Base-by-base conservation (phyloP, 2,329 filamentous ascomycete species). In the Aspergillus pseudoviridinutans region DNA sequence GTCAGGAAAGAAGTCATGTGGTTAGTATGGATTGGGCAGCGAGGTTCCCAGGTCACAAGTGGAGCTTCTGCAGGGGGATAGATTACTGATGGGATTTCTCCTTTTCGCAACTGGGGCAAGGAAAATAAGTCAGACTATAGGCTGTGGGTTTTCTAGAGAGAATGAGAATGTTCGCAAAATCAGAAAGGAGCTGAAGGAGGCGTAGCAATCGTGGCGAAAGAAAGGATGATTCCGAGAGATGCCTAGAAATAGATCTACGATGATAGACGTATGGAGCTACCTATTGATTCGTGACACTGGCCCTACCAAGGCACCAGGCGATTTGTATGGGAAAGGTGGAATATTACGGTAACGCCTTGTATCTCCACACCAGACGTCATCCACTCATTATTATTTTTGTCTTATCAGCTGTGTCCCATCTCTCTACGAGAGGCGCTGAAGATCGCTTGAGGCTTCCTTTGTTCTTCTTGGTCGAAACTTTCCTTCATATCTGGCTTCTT, bases 271-370 rank as follows among this genome's bases (percentile, higher is more conserved):
- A 14, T 10, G 12, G 42, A 22, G 25, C 25, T 25, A 25, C 25
- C 25, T 14, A 44, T 20, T 22, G 10, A 6, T 14, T 14, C 2
- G 44, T 25, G 22, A 25, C 22, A 14, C 8, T 6, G 24, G 44
- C 44, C 24, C 9, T 47, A 47, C 44, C 44, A 47, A 47, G 44
- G 44, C 44, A 47, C 24, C 4, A 47, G 22, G 22, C 20, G 27
- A 3, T 47, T 27, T 47, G 22, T 47, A 47, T 25, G 24, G 24
- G 44, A 3, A 47, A 12, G 44, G 7, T 10, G 22, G 44, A 47
- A 47, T 47, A 47, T 47, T 53, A 53, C 51, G 24, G 51, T 53
- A 53, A 53, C 51, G 51, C 51, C 35, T n/a, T 25, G 51, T 53
- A 47, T 42, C 51, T 46, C 51, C 51, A n/a, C 38, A 44, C 28